A percentile compares a stretch with the other conserved stretches of the same genome.
These are phyloP conservation scores for Saccharomyces hybrid DNA, from an alignment of 1,139 yeast genomes.

Conservation along the genomic window DNA sequence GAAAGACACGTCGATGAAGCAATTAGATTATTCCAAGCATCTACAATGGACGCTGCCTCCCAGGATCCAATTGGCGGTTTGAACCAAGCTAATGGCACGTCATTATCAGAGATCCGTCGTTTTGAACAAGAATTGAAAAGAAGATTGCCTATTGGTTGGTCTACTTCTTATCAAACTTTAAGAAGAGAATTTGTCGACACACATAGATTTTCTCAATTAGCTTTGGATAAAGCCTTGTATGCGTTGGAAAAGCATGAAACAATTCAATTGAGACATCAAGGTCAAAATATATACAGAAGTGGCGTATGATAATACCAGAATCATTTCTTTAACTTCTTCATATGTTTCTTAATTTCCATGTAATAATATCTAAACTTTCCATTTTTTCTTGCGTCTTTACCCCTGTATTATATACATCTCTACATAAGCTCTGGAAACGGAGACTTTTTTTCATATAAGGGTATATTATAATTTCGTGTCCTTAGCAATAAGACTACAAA, in stretches of 20 bases:
- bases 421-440: not conserved
- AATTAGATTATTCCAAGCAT: constrained; percentile 84
- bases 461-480: not conserved
- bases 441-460: not conserved
- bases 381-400: not conserved
- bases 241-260: constrained; percentile 82
- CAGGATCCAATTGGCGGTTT: constrained; percentile 54
- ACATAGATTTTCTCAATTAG: constrained; percentile 57
- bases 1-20: constrained; percentile 94
- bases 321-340: not conserved
- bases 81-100: constrained; percentile 42
- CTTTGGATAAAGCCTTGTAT: constrained; percentile 76
- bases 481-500: not conserved
- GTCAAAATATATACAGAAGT: constrained; percentile 74
- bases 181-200: constrained; percentile 77
- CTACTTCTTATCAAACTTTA: constrained; percentile 79
- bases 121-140: constrained; percentile 82
- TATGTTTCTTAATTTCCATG: not conserved
- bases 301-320: constrained; percentile 45
- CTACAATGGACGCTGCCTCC: constrained; percentile 96
- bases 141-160: constrained; percentile 94
- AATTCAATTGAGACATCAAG: constrained; percentile 79
- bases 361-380: not conserved
- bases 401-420: not conserved
- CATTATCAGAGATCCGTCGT: constrained; percentile 60